phyloP scores from a whole-genome alignment of 129 eudicot species.

The Apium graveolens region DNA sequence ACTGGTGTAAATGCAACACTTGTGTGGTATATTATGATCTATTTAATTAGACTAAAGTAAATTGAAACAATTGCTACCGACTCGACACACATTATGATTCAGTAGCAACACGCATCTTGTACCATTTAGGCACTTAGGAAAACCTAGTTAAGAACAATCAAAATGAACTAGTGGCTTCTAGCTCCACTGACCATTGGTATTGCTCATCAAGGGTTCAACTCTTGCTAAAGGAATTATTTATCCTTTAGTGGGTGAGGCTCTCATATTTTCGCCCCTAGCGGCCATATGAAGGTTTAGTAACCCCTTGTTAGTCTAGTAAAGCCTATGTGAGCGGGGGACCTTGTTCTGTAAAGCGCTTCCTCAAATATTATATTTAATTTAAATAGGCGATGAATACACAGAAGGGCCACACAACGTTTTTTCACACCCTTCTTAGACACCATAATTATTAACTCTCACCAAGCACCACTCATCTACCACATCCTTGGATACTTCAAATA shows the following conservation, averaged over 20 bases:
- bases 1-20: neutral
- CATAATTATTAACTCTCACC: neutral
- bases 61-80: neutral
- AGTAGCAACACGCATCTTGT: neutral
- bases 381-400: neutral
- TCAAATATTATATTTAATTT: too few relatives aligned
- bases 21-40: neutral
- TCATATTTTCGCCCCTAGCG: neutral
- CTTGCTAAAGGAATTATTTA: neutral
- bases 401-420: neutral
- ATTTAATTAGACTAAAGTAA: neutral
- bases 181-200: neutral
- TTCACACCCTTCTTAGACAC: neutral
- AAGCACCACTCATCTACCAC: neutral
- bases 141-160: neutral
- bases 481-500: neutral
- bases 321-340: neutral
- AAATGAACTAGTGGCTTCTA: neutral
- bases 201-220: neutral
- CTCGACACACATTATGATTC: neutral
- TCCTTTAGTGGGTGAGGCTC: neutral
- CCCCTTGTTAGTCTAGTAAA: neutral
- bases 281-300: neutral
- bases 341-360: neutral
- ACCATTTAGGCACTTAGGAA: neutral